phyloP scores from a whole-genome alignment of 352 stramenopile genomes.

The Thraustochytrium striatum region DNA sequence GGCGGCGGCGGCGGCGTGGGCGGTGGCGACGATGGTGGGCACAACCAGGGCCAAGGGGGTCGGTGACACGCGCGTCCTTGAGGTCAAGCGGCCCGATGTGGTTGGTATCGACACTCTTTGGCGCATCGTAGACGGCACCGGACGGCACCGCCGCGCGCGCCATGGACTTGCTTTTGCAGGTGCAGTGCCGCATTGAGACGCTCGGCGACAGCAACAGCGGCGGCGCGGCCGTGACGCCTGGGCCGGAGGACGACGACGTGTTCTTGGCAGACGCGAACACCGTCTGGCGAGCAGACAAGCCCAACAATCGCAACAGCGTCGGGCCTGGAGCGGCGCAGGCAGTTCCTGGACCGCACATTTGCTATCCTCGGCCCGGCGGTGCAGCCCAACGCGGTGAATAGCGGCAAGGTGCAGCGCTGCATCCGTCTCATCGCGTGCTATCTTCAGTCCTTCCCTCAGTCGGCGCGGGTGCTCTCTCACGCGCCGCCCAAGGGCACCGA shows the following conservation, averaged over 20 bases:
- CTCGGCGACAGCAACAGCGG: not conserved
- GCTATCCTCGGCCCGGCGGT: constrained; percentile 13
- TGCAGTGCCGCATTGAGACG: constrained; percentile 23
- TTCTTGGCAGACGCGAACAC: not conserved
- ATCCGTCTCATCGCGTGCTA: constrained; percentile 44
- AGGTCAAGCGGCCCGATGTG: not conserved
- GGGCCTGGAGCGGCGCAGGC: not conserved
- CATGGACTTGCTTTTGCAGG: constrained; percentile 35
- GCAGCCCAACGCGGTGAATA: not conserved
- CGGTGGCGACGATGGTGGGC: too few relatives aligned
- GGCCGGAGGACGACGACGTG: not conserved
- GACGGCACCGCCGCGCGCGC: constrained; percentile 5
- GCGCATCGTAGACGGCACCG: constrained; percentile 34
- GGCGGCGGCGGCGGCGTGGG: too few relatives aligned
- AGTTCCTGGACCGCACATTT: constrained; percentile 44
- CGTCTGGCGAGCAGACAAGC: not conserved
- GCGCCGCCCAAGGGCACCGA: constrained; percentile 17
- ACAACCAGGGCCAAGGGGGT: not conserved
- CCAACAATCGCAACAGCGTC: not conserved
- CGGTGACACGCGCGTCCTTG: constrained; percentile 14
- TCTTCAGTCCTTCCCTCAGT: constrained; percentile 20
- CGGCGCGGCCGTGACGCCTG: not conserved
- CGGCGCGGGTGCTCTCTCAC: not conserved
- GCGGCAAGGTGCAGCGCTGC: constrained; percentile 6
- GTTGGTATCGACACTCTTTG: constrained; percentile 39